Percentiles rank a stretch among this genome's conserved stretches.
phyloP scores from a whole-genome alignment of 2,329 filamentous ascomycete genomes.

The Exophiala xenobiotica region DNA sequence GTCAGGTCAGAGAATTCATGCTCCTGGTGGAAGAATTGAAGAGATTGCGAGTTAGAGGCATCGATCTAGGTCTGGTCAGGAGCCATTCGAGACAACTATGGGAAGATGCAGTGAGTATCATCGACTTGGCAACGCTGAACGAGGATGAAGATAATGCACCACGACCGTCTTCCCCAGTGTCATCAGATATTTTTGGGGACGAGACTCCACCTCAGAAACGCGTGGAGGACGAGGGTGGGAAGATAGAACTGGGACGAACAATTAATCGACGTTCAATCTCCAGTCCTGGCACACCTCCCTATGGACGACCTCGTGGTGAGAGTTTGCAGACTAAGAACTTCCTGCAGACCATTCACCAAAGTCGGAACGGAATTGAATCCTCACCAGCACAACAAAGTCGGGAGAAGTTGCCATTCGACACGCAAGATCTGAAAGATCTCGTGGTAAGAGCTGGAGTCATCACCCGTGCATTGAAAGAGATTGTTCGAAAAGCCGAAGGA shows the following conservation, averaged over 20 bases:
- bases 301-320: slow-evolving; percentile 53
- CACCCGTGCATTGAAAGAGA: slow-evolving; percentile 50
- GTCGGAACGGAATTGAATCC: slow-evolving; percentile 36
- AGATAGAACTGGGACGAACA: slow-evolving; percentile 6
- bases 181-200: slow-evolving; percentile 57
- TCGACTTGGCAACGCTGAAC: slow-evolving; percentile 65
- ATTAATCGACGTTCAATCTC: slow-evolving; percentile 29
- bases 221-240: slow-evolving; percentile 14
- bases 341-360: slow-evolving; percentile 59
- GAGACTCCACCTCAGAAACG: slow-evolving; percentile 24
- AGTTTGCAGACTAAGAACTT: slow-evolving; percentile 62
- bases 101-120: slow-evolving; percentile 66
- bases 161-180: slow-evolving; percentile 54
- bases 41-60: slow-evolving; percentile 57
- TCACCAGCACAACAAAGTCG: slow-evolving; percentile 35
- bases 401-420: slow-evolving; percentile 66
- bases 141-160: slow-evolving; percentile 55
- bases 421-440: slow-evolving; percentile 62
- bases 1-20: slow-evolving; percentile 63
- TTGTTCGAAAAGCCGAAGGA: slow-evolving; percentile 51
- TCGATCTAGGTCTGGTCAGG: slow-evolving; percentile 52
- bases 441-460: slow-evolving; percentile 53
- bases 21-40: slow-evolving; percentile 65
- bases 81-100: slow-evolving; percentile 57
- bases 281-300: slow-evolving; percentile 27